Evolutionary conservation across 1,139 yeast species (phyloP), one percentile per base, ranked within the genome.

Genomic region (Suhomyces panamericanus): DNA sequence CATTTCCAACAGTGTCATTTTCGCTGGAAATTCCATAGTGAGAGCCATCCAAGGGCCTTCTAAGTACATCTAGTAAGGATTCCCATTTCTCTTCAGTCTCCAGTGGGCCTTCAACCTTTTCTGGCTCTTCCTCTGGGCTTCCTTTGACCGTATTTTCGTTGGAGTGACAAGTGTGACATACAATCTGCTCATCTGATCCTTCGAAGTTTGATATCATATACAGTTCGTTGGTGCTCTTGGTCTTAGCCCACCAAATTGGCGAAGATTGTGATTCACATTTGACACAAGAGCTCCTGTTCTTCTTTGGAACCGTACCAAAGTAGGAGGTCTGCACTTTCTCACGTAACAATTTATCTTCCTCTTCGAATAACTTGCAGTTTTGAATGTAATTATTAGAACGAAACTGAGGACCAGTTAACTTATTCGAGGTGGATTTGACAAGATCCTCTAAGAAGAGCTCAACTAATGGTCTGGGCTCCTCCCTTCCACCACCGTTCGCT

Each of bases 391-490:
- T 61, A 39, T 57, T 54, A 2, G 76, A 66, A 31, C 59, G 60
- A 15, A 63, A 59, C 44, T 68, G 71, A 12, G 70, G 69, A 2
- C 77, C 77, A 3, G 60, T 56, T 14, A 60, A 39, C 40, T 57
- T 43, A 27, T 46, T 32, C 20, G 45, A 43, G 39, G 45, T 48
- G 32, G 49, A 45, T 46, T 67, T 73, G n/a, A 56, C 46, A 24
- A 66, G 29, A 44, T 78, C 83, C 34, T 74, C 77, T 20, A 73
- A 53, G 54, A 65, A 78, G 12, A 78, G 48, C 36, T 66, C 68
- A 7, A 80, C 52, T 26, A 80, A 55, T 4, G 81, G 74, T 30
- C 59, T 55, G 7, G 43, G 42, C 31, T 59, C 67, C 8, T 66
- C 70, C 32, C 60, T 57, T 5, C 51, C 42, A 35, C 53, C 44